Base-by-base conservation (phyloP, 352 stramenopile species). In the Heterotrichella gracilis region DNA sequence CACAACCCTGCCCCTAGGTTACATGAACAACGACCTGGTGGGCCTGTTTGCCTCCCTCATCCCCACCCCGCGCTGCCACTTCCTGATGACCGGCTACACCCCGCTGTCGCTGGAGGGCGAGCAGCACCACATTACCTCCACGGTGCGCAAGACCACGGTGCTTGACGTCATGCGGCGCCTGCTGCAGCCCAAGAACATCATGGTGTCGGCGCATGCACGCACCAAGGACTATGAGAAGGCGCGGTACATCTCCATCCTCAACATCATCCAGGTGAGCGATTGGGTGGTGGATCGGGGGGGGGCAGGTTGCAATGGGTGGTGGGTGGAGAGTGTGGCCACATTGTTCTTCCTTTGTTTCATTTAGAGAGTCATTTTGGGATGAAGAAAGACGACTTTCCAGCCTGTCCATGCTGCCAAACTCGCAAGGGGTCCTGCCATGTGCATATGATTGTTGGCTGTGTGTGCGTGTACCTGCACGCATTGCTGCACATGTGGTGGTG, bases 221-320 rank as follows among this genome's bases (percentile, higher is more conserved):
- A 87, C 81, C 1, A 87, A 88, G 14, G 88, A 91, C 73, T n/a
- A n/a, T n/a, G n/a, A n/a, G n/a, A 92, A 86, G 21, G 90, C 90
- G 2, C 96, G 89, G 76, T 99, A 98, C 80, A 94, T 99, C 69
- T 96, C 86, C 32, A 95, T 97, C 68, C 84, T 99, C 63, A 97
- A 99, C 77, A 97, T 99, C 74, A 97, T 99, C 74, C 92, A 98
- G 75, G n/a, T n/a, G n/a, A n/a, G n/a, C n/a, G n/a, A n/a, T n/a
- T n/a, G n/a, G n/a, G n/a, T n/a, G n/a, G n/a, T n/a, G n/a, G n/a
- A n/a, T n/a, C n/a, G n/a, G n/a, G n/a, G n/a, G n/a, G n/a, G n/a
- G n/a, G n/a, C n/a, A n/a, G n/a, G n/a, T n/a, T n/a, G n/a, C n/a
- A n/a, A n/a, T n/a, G n/a, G n/a, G n/a, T n/a, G n/a, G n/a, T n/a